Evolutionary conservation across 2,329 filamentous ascomycete genomes (phyloP), one percentile per base, ranked within the genome.

Genomic region (Colletotrichum sansevieriae): DNA sequence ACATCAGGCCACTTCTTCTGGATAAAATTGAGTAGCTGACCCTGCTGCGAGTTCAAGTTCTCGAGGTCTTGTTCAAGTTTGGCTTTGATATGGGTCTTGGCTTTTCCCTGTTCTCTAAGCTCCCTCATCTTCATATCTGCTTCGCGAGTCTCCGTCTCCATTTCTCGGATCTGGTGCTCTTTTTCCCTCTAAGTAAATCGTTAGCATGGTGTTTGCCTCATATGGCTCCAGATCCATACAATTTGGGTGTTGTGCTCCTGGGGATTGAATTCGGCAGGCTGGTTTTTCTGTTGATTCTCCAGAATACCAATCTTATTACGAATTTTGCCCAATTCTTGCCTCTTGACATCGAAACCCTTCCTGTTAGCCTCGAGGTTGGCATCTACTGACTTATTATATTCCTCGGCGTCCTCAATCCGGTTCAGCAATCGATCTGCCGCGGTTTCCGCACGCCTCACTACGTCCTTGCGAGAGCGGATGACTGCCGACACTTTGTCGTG

Each of bases 171-270:
- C 4, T 80, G 80, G 66, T 90, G 84, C 55, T 92, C 87, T 78
- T 90, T 84, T 68, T 87, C 85, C 72, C 89, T 87, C 89, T 91
- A 72, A 29, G 51, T 13, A 13, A 65, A 75, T 52, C 74, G 76
- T 79, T 64, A 78, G 73, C 64, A 25, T 60, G 35, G 25, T 41
- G 29, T 25, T 33, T 47, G 11, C 39, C 22, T 20, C 9, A 15
- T 22, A 10, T 20, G 35, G 44, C 39, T 8, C 6, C 49, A 9
- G 3, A 11, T 9, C 83, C 90, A 79, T 79, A 92, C 91, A 78
- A 94, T 91, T 71, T 88, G 88, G 60, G 89, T 86, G 72, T 95
- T 96, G 81, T 90, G 95, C 4, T 88, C 88, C 5, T 85, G 82
- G 10, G 88, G 79, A 75, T 96, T 90, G 75, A 96, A 94, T 6